Conservation (phyloP, 352 stramenopile genomes). For the Phytophthora cactorum region DNA sequence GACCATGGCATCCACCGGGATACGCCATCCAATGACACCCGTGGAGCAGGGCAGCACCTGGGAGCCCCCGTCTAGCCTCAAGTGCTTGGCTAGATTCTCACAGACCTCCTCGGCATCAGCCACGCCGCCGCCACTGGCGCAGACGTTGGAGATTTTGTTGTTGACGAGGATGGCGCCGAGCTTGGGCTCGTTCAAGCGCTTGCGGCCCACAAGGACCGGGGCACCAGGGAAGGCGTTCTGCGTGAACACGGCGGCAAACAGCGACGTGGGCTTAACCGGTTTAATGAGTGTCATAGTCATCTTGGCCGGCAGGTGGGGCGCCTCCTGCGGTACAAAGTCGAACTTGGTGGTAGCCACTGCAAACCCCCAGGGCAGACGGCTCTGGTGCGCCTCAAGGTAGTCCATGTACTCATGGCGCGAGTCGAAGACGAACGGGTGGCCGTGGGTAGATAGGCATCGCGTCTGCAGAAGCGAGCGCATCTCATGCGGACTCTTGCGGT, state of each 20-base stretch:
- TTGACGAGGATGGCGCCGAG: slow-evolving; percentile 98
- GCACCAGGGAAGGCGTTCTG: slow-evolving; percentile 91
- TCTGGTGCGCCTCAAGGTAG: slow-evolving; percentile 77
- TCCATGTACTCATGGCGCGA: slow-evolving; percentile 85
- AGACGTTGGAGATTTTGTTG: slow-evolving; percentile 99
- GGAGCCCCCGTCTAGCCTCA: slow-evolving; percentile 80
- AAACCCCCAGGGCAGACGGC: slow-evolving; percentile 88
- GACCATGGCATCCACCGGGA: slow-evolving; percentile 94
- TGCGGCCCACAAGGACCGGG: slow-evolving; percentile 91
- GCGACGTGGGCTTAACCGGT: slow-evolving; percentile 78
- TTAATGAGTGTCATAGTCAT: slow-evolving; percentile 93
- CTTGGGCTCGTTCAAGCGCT: slow-evolving; percentile 87
- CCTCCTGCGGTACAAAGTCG: slow-evolving; percentile 85
- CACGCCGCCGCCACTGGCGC: slow-evolving; percentile 92
- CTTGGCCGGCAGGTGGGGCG: slow-evolving; percentile 71
- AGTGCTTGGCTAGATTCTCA: slow-evolving; percentile 90
- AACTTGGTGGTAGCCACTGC: slow-evolving; percentile 82
- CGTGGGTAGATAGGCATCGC: slow-evolving; percentile 51
- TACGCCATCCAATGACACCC: slow-evolving; percentile 98
- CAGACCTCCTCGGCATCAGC: slow-evolving; percentile 95
- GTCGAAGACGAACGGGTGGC: slow-evolving; percentile 78
- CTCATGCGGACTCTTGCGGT: too few relatives aligned
- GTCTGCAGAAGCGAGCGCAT: slow-evolving; percentile 21
- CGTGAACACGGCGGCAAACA: slow-evolving; percentile 92
- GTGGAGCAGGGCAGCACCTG: slow-evolving; percentile 96